These are phyloP conservation scores for Pleurotus salmoneostramineus DNA, from an alignment of 768 basidiomycete species.

Conservation along the genomic window DNA sequence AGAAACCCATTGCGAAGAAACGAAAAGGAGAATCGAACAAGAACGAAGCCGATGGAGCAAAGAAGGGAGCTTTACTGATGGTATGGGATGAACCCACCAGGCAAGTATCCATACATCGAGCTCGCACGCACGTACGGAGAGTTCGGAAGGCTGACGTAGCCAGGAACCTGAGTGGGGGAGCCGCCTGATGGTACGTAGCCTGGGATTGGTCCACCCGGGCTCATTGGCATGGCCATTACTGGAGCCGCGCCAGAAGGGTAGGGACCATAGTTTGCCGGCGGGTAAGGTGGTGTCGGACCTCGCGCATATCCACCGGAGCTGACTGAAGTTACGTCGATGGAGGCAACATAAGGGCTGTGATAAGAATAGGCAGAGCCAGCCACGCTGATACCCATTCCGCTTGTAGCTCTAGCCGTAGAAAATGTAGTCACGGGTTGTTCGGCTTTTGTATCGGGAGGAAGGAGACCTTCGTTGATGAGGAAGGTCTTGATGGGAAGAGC, in stretches of 20 bases:
- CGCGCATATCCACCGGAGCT: background rate
- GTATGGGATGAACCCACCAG: constrained; percentile 6
- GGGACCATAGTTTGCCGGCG: background rate
- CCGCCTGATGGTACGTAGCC: background rate
- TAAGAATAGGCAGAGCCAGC: constrained; percentile 1
- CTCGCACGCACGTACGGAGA: background rate
- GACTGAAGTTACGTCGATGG: background rate
- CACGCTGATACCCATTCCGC: background rate
- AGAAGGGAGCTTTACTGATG: background rate
- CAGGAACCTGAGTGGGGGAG: constrained; percentile 1
- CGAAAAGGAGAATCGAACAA: background rate
- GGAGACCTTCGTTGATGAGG: constrained; percentile 5
- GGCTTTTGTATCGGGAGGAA: background rate
- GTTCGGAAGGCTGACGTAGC: background rate
- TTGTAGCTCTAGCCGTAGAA: background rate
- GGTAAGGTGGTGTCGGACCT: background rate
- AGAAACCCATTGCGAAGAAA: background rate
- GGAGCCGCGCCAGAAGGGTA: background rate
- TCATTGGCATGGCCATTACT: background rate
- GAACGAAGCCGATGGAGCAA: background rate
- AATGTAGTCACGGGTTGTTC: background rate
- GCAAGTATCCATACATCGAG: constrained; percentile 2
- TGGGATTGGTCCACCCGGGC: background rate
- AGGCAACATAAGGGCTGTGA: constrained; percentile 2
- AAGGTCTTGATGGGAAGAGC: constrained; percentile 3